These are phyloP conservation scores for Cyclotella sp. DNA, from an alignment of 108 stramenopile genomes.

Conservation along the genomic window DNA sequence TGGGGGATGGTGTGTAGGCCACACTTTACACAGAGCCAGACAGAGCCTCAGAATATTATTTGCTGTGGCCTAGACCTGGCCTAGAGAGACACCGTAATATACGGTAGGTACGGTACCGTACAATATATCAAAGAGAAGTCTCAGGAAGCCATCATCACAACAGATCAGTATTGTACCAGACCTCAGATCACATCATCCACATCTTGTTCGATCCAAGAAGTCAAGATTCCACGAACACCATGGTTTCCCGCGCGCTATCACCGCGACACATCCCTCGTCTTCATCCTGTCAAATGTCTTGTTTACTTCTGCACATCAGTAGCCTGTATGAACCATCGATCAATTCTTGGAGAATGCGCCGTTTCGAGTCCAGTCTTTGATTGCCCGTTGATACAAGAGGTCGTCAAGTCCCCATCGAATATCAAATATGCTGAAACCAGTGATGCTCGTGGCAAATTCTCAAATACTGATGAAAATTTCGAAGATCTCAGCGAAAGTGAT, in stretches of 20 bases:
- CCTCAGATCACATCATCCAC: too few species aligned
- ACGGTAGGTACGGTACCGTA: too few species aligned
- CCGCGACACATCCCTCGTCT: not conserved
- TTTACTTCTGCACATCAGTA: not conserved
- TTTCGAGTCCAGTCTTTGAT: not conserved
- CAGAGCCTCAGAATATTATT: too few species aligned
- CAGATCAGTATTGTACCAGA: not conserved
- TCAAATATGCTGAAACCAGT: not conserved
- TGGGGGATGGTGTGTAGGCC: too few species aligned
- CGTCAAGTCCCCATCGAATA: not conserved
- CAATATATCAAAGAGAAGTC: too few species aligned
- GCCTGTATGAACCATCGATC: not conserved
- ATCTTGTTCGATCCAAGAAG: too few species aligned
- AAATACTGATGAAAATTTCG: not conserved
- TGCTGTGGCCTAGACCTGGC: too few species aligned
- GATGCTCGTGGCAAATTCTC: not conserved
- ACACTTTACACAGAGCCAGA: too few species aligned
- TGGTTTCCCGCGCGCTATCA: not conserved
- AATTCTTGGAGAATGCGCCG: not conserved
- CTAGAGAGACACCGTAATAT: too few species aligned
- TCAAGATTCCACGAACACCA: not conserved
- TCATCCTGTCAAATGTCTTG: not conserved
- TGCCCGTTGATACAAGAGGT: not conserved
- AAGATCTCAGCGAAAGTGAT: constrained; percentile 16
- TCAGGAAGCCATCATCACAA: too few species aligned